Base-by-base conservation (phyloP, 768 basidiomycete species). In the Suillus decipiens region DNA sequence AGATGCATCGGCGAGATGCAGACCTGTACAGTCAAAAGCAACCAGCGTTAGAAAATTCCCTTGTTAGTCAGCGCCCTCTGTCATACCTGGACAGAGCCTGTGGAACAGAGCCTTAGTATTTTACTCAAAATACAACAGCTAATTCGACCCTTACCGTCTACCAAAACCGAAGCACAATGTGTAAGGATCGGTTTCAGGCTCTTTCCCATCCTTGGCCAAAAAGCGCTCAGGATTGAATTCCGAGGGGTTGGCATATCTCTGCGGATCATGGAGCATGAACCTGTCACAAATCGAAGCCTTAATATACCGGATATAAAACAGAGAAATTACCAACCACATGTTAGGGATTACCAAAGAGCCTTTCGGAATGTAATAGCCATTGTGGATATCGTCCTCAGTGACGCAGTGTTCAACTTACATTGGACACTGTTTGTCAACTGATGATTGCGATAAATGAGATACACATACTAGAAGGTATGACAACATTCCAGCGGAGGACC, bases 201-300 rank as follows among this genome's bases (percentile, higher is more conserved):
- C 63, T 0, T 66, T 55, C 0, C 73, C 70, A 33, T 51, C 50
- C 17, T 51, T 31, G 50, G 17, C 9, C 0, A 76, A 67, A 57
- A 69, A 79, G 14, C 78, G 71, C 36, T 79, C 79, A 7, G 79
- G 78, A 3, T 64, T 67, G 61, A 79, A 79, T 2, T 48, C 62
- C 1, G 48, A 43, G 2, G 79, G 78, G 51, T 77, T 69, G 8
- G 72, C 69, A 61, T 80, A 79, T 5, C 54, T 72, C 7, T 76
- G 70, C 2, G 79, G 78, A 69, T 89, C 81, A 53, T 82, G 82
- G 1, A 84, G 72, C 71, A 88, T 82, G n/a, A 72, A 74, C 86
- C 87, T 86, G 60, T 45, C 15, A 1, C 3, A 47, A 31, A 11
- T 51, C 4, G 5, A 59, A 57, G 17, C 8, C 1, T 51, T 9